phyloP scores from a whole-genome alignment of 768 basidiomycete species.

The Boletellus ananas region DNA sequence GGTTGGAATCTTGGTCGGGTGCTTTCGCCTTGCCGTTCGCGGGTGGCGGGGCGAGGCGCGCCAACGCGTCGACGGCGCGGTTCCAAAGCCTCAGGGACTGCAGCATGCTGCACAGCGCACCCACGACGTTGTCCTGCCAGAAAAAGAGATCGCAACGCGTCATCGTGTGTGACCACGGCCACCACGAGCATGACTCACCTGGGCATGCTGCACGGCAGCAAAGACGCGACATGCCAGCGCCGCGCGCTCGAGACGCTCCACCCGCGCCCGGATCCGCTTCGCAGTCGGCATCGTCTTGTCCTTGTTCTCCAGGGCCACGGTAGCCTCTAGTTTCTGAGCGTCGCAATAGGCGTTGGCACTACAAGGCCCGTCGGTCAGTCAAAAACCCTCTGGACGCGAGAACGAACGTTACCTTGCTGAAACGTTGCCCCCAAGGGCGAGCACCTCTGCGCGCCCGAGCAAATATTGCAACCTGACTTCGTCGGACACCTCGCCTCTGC shows the following conservation, averaged over 20 bases:
- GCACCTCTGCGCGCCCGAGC: slow-evolving; percentile 62
- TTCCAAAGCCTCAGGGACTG: slow-evolving; percentile 79
- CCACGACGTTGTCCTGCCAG: slow-evolving; percentile 56
- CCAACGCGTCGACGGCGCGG: slow-evolving; percentile 65
- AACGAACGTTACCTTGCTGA: slow-evolving; percentile 47
- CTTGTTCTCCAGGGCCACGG: slow-evolving; percentile 43
- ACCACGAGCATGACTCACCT: slow-evolving; percentile 37
- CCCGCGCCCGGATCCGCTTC: slow-evolving; percentile 57
- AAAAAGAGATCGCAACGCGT: background rate
- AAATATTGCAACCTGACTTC: slow-evolving; percentile 53
- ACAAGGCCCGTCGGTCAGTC: background rate
- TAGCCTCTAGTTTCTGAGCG: slow-evolving; percentile 47
- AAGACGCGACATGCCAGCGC: slow-evolving; percentile 71
- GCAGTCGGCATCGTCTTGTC: slow-evolving; percentile 50
- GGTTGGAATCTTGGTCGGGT: slow-evolving; percentile 42
- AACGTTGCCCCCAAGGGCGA: slow-evolving; percentile 58
- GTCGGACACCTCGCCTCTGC: slow-evolving; percentile 36
- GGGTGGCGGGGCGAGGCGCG: slow-evolving; percentile 53
- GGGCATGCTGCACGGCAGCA: slow-evolving; percentile 62
- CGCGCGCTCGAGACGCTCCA: slow-evolving; percentile 58
- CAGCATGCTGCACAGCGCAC: slow-evolving; percentile 54
- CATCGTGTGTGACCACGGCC: background rate
- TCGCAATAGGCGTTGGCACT: slow-evolving; percentile 59
- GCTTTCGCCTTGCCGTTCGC: slow-evolving; percentile 22
- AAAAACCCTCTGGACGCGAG: too few relatives aligned